These are phyloP conservation scores for Daldinia decipiens DNA, from an alignment of 495 filamentous ascomycete species.

Conservation along the genomic window DNA sequence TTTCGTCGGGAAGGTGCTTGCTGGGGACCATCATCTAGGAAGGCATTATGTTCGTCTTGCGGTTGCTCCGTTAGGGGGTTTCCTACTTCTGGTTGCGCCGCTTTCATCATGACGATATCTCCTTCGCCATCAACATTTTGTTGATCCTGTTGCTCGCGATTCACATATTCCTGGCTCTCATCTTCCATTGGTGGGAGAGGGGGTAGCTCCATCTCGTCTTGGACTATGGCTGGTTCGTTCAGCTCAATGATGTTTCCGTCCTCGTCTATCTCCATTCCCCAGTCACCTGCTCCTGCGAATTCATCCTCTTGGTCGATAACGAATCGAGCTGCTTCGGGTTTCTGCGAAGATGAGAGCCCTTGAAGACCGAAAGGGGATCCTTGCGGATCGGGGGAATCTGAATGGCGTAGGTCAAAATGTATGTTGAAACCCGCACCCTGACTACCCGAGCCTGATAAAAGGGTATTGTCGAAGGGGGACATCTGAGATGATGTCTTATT, in stretches of 20 bases:
- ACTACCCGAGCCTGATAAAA: slow-evolving; percentile 24
- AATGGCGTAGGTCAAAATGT: slow-evolving; percentile 34
- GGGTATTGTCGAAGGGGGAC: slow-evolving; percentile 46
- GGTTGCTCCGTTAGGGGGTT: slow-evolving; percentile 39
- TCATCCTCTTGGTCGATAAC: slow-evolving; percentile 46
- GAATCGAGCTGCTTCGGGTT: slow-evolving; percentile 35
- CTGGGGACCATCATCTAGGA: slow-evolving; percentile 34
- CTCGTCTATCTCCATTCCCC: slow-evolving; percentile 56
- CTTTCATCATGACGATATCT: slow-evolving; percentile 48
- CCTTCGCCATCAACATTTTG: slow-evolving; percentile 34
- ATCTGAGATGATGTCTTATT: slow-evolving; percentile 61
- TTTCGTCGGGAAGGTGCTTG: slow-evolving; percentile 43
- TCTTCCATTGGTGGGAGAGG: slow-evolving; percentile 40
- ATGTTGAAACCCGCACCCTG: slow-evolving; percentile 29
- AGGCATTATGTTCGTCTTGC: slow-evolving; percentile 22
- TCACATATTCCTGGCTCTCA: slow-evolving; percentile 12
- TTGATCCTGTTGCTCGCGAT: slow-evolving; percentile 25
- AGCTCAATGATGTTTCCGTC: slow-evolving; percentile 53
- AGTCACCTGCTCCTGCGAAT: slow-evolving; percentile 46
- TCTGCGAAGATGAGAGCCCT: slow-evolving; percentile 42
- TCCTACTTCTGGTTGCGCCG: slow-evolving; percentile 47
- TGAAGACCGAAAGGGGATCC: slow-evolving; percentile 40
- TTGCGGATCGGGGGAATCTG: slow-evolving; percentile 23
- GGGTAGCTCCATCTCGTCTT: slow-evolving; percentile 53
- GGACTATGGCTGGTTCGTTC: slow-evolving; percentile 22